These are phyloP conservation scores for Mycena alexandri DNA, from an alignment of 768 basidiomycete genomes.

Conservation along the genomic window DNA sequence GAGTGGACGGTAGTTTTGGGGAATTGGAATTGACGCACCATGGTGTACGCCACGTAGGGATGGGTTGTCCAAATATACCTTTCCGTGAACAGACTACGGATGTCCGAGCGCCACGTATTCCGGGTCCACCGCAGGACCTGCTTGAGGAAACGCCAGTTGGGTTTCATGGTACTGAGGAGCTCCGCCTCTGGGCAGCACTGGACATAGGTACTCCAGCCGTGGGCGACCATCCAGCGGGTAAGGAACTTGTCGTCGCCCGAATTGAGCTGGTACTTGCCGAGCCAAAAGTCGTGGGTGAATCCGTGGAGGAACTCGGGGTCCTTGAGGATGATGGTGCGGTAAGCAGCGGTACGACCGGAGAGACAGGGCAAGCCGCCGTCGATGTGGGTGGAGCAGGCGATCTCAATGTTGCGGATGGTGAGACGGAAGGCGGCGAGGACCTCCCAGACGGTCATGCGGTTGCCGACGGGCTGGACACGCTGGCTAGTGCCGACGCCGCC, in stretches of 20 bases:
- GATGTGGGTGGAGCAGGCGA: constrained; percentile 89
- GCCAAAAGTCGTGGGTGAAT: constrained; percentile 95
- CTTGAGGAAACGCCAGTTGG: constrained; percentile 95
- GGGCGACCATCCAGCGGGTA: constrained; percentile 96
- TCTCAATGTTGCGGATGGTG: constrained; percentile 95
- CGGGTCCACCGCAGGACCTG: constrained; percentile 94
- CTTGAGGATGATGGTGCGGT: constrained; percentile 94
- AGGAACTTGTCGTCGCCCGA: constrained; percentile 96
- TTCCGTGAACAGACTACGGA: constrained; percentile 91
- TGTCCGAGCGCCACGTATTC: constrained; percentile 94
- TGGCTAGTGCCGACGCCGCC: constrained; percentile 94
- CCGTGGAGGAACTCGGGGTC: constrained; percentile 94
- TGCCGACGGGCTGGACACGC: constrained; percentile 85
- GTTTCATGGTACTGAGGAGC: constrained; percentile 94
- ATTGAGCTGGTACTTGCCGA: constrained; percentile 94
- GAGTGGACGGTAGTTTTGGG: background rate
- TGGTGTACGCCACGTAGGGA: constrained; percentile 94
- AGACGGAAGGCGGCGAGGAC: constrained; percentile 94
- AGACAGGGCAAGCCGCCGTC: constrained; percentile 94
- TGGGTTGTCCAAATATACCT: constrained; percentile 88
- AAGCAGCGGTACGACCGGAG: constrained; percentile 93
- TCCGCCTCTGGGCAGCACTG: constrained; percentile 90
- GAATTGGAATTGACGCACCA: constrained; percentile 65
- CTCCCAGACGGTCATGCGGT: constrained; percentile 93
- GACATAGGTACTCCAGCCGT: constrained; percentile 96